phyloP scores from a whole-genome alignment of 2,329 filamentous ascomycete genomes.

The Stagonosporopsis vannaccii region DNA sequence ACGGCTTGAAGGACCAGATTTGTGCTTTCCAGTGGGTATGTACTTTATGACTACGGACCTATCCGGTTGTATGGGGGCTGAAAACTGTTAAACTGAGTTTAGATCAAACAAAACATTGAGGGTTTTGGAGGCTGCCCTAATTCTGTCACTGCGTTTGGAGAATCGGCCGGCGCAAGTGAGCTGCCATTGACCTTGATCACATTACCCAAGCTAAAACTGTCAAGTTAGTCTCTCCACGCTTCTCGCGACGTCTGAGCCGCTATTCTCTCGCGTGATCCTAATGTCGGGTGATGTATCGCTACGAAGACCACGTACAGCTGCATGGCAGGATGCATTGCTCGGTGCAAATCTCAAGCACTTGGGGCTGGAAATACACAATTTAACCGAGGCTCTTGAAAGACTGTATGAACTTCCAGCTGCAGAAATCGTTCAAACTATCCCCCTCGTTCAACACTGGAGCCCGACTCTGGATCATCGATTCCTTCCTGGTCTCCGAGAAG shows the following conservation, averaged over 20 bases:
- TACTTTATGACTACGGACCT: neutral
- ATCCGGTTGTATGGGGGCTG: neutral
- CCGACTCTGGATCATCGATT: constrained; percentile 1
- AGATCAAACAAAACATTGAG: constrained; percentile 45
- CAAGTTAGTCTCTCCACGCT: neutral
- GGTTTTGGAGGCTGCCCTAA: constrained; percentile 51
- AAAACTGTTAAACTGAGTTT: neutral
- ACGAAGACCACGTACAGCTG: neutral
- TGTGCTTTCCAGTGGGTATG: constrained; percentile 46
- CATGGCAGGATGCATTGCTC: neutral
- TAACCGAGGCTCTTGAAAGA: neutral
- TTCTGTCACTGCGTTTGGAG: constrained; percentile 52
- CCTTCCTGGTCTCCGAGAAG: neutral
- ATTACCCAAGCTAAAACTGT: neutral
- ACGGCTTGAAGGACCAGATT: constrained; percentile 46
- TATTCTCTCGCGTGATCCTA: neutral
- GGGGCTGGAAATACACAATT: neutral
- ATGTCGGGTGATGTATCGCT: constrained; percentile 1
- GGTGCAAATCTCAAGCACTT: neutral
- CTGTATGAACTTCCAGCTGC: neutral
- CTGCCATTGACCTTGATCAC: neutral
- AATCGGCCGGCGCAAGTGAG: constrained; percentile 47
- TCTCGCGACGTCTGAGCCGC: neutral
- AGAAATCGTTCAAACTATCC: neutral
- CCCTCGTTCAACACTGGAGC: constrained; percentile 1